A percentile compares a stretch with the other conserved stretches of the same genome.
Conservation (phyloP, 2,329 filamentous ascomycete species). For the Fusarium chlamydosporum region DNA sequence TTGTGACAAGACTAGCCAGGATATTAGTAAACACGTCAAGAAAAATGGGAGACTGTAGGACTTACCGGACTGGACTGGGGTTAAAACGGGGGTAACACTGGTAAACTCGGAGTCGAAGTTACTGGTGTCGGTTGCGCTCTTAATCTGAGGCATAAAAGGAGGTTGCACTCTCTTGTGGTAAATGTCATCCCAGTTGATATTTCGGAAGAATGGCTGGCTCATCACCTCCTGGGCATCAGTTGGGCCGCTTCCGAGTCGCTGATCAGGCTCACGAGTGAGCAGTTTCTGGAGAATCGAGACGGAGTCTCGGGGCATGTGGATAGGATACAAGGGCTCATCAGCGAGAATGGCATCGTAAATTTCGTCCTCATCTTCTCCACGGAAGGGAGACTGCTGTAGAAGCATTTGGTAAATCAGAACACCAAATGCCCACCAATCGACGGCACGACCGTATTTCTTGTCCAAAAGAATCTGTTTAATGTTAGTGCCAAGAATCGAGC, state of each 20-base stretch:
- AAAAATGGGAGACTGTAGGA: conserved; percentile 38
- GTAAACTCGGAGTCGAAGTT: conserved; percentile 99
- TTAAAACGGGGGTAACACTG: conserved; percentile 96
- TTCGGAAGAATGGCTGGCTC: conserved; percentile 98
- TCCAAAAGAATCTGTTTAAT: conserved; percentile 84
- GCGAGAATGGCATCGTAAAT: conserved; percentile 99
- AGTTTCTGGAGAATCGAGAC: conserved; percentile 98
- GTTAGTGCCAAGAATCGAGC: conserved; percentile 51
- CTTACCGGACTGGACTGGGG: conserved; percentile 96
- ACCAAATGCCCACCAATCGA: conserved; percentile 99
- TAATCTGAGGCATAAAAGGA: conserved; percentile 91
- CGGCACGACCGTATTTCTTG: conserved; percentile 97
- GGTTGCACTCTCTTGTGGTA: conserved; percentile 93
- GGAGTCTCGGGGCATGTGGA: conserved; percentile 98
- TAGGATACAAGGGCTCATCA: conserved; percentile 96
- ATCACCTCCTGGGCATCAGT: conserved; percentile 99
- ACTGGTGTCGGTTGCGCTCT: conserved; percentile 95
- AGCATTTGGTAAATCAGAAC: conserved; percentile 99
- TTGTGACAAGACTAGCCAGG: conserved; percentile 84
- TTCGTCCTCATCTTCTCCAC: conserved; percentile 98
- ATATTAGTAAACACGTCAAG: conserved; percentile 46
- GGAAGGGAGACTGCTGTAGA: conserved; percentile 97
- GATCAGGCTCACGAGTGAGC: conserved; percentile 92
- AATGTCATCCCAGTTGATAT: conserved; percentile 98
- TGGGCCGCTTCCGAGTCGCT: conserved; percentile 91